Evolutionary conservation across 2,329 filamentous ascomycete species (phyloP), one percentile per base, ranked within the genome.

Genomic region (Fusarium continuum): DNA sequence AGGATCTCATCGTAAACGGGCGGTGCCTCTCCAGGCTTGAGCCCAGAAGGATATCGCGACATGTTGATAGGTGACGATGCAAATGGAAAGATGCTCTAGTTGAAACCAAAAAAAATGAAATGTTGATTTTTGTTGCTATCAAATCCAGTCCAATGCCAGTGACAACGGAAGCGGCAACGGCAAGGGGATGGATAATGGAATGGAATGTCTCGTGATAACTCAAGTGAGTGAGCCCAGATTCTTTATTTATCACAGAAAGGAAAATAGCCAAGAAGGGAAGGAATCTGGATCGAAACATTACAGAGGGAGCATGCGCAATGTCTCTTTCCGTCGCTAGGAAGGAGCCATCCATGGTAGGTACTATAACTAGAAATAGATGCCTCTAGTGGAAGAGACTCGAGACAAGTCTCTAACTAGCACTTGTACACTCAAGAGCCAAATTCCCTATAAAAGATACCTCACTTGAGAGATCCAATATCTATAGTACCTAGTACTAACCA

Each of bases 1-100:
- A 67, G 44, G 40, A 74, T 64, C 39, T 75, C 72, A 19, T 75
- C 70, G 49, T 75, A 74, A 16, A 55, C 47, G 1, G 67, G 67
- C 3, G 71, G 66, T 13, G 55, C n/a, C 16, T 69, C 70, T 41
- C 64, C 69, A n/a, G 70, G 53, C 35, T 68, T 72, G 8, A 64
- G 19, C 3, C 51, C 43, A n/a, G 48, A 49, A 16, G 50, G 50
- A 26, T 51, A 35, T 34, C 36, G 34, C 4, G 57, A 31, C 68
- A 70, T 70, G 23, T 20, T 41, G 28, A 17, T 23, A 13, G n/a
- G n/a, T n/a, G n/a, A n/a, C 8, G 17, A 31, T 9, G 34, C 16
- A 9, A 6, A 17, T 7, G 16, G 26, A 25, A 23, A 29, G 23
- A 20, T 23, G 20, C 4, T 6, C 31, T 10, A 14, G n/a, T 10